Evolutionary conservation across 2,329 filamentous ascomycete species (phyloP).

Genomic region (Ceratocystis harringtonii): DNA sequence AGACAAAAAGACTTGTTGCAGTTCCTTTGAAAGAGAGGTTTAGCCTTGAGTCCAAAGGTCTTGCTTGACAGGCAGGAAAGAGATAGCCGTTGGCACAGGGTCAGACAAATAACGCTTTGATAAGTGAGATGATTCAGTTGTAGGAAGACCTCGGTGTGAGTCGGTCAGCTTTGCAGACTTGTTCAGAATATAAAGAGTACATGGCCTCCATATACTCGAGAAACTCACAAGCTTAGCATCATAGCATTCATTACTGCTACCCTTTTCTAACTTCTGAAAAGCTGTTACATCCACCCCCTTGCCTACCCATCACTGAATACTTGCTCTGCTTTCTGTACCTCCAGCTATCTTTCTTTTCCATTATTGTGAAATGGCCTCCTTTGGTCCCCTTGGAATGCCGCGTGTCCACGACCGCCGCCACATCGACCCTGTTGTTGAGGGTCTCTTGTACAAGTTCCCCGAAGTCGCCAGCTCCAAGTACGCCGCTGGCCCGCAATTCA

Average conservation of each 20-base stretch:
- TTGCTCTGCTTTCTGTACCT: background rate
- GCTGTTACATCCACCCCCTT: background rate
- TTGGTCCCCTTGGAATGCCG: slow-evolving; percentile 15
- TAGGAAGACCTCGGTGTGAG: too few species aligned
- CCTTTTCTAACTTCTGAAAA: background rate
- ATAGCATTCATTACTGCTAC: background rate
- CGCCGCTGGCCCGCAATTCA: background rate
- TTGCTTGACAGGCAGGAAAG: background rate
- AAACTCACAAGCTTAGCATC: background rate
- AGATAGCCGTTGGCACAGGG: background rate
- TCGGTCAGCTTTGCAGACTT: background rate
- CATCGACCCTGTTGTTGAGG: slow-evolving; percentile 18
- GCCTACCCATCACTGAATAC: background rate
- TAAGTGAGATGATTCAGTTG: too few species aligned
- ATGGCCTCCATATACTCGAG: background rate
- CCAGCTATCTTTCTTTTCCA: background rate
- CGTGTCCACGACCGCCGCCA: slow-evolving; percentile 18
- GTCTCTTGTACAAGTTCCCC: slow-evolving; percentile 18
- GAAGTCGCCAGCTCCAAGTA: background rate
- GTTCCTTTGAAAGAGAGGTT: background rate
- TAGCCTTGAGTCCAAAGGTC: background rate
- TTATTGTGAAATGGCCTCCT: slow-evolving; percentile 12
- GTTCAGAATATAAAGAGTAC: background rate
- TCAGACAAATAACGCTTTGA: too few species aligned
- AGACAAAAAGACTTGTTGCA: background rate